Evolutionary conservation across 2,329 filamentous ascomycete species (phyloP).

Genomic region (Lithohypha guttulata): DNA sequence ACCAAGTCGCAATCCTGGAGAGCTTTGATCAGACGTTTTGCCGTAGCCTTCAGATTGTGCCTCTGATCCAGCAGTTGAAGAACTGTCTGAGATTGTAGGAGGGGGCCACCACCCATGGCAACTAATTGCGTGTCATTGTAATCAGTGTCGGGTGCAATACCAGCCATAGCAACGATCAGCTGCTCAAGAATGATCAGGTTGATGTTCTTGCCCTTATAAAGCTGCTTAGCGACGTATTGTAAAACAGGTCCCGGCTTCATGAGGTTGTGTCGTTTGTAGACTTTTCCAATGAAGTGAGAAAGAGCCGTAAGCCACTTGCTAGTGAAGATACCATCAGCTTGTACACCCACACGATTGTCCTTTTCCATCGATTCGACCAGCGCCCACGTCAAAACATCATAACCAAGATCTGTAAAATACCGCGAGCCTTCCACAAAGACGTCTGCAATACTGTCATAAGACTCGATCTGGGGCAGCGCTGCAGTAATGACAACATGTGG

Average conservation of each 20-base stretch:
- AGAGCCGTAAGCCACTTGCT: conserved; percentile 87
- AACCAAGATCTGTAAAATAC: conserved; percentile 85
- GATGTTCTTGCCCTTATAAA: conserved; percentile 71
- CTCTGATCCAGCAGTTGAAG: conserved; percentile 72
- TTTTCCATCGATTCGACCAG: conserved; percentile 62
- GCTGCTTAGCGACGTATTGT: conserved; percentile 78
- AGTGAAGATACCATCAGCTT: conserved; percentile 61
- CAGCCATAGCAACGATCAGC: conserved; percentile 83
- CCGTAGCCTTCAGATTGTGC: conserved; percentile 62
- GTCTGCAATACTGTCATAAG: conserved; percentile 89
- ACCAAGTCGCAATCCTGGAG: conserved; percentile 68
- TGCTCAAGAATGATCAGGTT: conserved; percentile 88
- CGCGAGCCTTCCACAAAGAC: conserved; percentile 88
- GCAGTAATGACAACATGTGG: conserved; percentile 86
- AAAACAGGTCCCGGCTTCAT: conserved; percentile 78
- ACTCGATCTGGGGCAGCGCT: conserved; percentile 80
- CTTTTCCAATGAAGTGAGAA: conserved; percentile 79
- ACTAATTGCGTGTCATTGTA: conserved; percentile 81
- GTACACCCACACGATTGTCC: conserved; percentile 43
- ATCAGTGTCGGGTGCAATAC: conserved; percentile 74
- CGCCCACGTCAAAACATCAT: conserved; percentile 89
- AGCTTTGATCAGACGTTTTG: conserved; percentile 67
- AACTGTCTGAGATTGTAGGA: conserved; percentile 69
- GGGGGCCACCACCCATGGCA: conserved; percentile 76
- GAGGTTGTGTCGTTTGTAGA: conserved; percentile 74